Percentiles rank a stretch among this genome's conserved stretches.
These are phyloP conservation scores for Microcyclosporella mali DNA, from an alignment of 2,329 filamentous ascomycete species.

Conservation along the genomic window DNA sequence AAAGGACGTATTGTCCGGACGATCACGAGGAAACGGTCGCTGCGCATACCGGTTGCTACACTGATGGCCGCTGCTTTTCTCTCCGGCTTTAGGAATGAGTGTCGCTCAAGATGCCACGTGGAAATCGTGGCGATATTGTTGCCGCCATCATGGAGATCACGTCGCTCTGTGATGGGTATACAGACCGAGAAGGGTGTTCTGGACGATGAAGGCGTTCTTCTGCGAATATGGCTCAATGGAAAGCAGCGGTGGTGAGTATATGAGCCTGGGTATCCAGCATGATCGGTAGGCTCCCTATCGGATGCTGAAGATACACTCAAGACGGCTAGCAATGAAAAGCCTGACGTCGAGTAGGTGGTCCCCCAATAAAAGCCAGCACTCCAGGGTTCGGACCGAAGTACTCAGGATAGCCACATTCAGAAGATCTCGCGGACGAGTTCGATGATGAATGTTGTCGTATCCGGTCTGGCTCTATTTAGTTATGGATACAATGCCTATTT, in stretches of 20 bases:
- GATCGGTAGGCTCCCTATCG: slow-evolving; percentile 42
- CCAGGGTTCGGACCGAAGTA: slow-evolving; percentile 6
- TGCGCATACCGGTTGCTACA: too few species aligned
- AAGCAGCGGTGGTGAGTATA: too few species aligned
- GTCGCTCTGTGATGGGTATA: slow-evolving; percentile 41
- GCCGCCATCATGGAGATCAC: slow-evolving; percentile 1
- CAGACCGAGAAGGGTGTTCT: too few species aligned
- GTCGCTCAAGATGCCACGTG: too few species aligned
- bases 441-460: slow-evolving; percentile 42
- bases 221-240: too few species aligned
- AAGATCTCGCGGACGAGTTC: slow-evolving; percentile 26
- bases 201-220: too few species aligned
- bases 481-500: slow-evolving; percentile 36
- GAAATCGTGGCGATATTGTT: too few species aligned
- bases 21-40: too few species aligned
- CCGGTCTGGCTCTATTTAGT: slow-evolving; percentile 37
- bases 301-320: slow-evolving; percentile 50
- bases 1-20: too few species aligned
- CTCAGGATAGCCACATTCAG: slow-evolving; percentile 7
- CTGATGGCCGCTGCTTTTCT: too few species aligned
- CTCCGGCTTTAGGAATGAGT: too few species aligned
- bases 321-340: slow-evolving; percentile 49
- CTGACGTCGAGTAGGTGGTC: slow-evolving; percentile 7
- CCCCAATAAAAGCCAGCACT: slow-evolving; percentile 4
- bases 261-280: slow-evolving; percentile 40